Percentiles rank a stretch among this genome's conserved stretches.
These are phyloP conservation scores for Castanopsis chinensis DNA, from an alignment of 306 rosid genomes.

Conservation along the genomic window DNA sequence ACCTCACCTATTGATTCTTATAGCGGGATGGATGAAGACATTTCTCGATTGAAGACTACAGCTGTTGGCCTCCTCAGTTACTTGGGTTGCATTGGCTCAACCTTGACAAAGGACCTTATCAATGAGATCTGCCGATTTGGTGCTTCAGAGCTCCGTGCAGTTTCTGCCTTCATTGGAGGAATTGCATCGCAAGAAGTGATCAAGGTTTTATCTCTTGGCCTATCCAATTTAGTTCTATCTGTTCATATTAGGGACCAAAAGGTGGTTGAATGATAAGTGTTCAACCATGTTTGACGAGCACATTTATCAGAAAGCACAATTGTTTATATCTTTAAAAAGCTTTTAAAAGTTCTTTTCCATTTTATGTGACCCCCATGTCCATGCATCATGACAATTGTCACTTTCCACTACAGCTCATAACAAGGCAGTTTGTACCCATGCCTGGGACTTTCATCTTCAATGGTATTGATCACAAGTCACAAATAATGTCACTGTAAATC, in stretches of 20 bases:
- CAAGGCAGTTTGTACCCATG: constrained; percentile 93
- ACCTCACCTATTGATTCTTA: neutral
- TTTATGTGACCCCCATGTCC: neutral
- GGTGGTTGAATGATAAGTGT: neutral
- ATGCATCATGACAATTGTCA: neutral
- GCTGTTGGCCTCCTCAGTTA: constrained; percentile 74
- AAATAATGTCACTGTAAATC: constrained; percentile 59
- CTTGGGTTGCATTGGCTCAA: constrained; percentile 85
- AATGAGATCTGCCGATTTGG: constrained; percentile 98
- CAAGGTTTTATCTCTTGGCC: constrained; percentile 54
- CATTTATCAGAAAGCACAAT: neutral
- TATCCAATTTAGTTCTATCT: neutral
- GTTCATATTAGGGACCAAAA: neutral
- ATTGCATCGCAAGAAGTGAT: constrained; percentile 96
- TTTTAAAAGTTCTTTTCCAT: neutral
- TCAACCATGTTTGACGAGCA: neutral
- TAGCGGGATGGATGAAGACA: constrained; percentile 94
- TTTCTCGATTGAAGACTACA: constrained; percentile 83
- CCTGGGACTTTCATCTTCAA: constrained; percentile 86
- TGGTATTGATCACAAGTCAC: constrained; percentile 95
- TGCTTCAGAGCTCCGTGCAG: constrained; percentile 89
- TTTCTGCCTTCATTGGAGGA: constrained; percentile 96
- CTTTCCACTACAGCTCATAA: constrained; percentile 62
- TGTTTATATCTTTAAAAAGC: neutral
- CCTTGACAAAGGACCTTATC: constrained; percentile 88